phyloP scores from a whole-genome alignment of 2,329 filamentous ascomycete species.

The Cercospora zeae-maydis region DNA sequence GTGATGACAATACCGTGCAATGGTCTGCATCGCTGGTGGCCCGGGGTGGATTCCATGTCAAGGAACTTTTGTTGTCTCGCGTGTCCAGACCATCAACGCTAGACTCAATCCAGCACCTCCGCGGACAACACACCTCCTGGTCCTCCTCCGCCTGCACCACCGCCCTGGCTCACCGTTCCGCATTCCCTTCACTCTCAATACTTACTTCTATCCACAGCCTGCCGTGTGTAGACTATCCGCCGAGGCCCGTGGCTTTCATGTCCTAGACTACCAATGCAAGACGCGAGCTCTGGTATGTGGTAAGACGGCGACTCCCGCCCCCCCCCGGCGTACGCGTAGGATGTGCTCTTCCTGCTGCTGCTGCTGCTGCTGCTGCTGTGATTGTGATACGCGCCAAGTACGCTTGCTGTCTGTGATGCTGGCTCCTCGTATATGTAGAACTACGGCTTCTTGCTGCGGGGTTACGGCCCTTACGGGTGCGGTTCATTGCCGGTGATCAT shows the following conservation, averaged over 20 bases:
- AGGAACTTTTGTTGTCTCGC: conserved; percentile 9
- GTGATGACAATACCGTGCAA: background rate
- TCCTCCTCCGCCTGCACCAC: background rate
- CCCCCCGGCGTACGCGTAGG: no score
- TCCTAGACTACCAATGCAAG: background rate
- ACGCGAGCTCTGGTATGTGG: background rate
- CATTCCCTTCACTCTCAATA: background rate
- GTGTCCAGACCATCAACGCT: background rate
- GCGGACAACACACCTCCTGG: background rate
- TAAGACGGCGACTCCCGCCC: background rate
- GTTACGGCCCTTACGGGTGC: no score
- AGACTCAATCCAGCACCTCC: background rate
- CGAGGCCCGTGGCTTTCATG: background rate
- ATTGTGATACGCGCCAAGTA: background rate
- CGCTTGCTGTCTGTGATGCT: background rate
- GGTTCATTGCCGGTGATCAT: background rate
- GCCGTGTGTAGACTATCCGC: background rate
- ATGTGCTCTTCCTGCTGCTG: no score
- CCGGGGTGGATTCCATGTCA: background rate
- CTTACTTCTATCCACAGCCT: background rate
- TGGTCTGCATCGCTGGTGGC: background rate
- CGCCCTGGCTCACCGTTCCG: background rate
- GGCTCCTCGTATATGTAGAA: background rate
- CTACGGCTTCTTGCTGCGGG: background rate
- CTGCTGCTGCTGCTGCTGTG: background rate